A percentile compares a stretch with the other conserved stretches of the same genome.
Conservation (phyloP, 441 rosid species). For the Omphalea diandra region DNA sequence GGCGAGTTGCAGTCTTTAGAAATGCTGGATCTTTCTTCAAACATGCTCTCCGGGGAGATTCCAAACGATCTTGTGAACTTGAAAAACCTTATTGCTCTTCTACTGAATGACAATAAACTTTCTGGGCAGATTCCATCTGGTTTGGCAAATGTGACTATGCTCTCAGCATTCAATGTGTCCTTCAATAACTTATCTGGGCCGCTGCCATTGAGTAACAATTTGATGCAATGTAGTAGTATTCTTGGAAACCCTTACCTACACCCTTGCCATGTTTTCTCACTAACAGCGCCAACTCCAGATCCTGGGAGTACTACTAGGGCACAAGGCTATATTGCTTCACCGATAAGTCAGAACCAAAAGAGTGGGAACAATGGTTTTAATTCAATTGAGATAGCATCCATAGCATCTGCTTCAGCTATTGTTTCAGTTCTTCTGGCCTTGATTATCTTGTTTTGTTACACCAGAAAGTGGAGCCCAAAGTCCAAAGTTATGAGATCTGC, state of each 20-base stretch:
- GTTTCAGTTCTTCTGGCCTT: slow-evolving; percentile 41
- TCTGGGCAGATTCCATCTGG: slow-evolving; percentile 42
- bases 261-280: slow-evolving; percentile 37
- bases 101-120: slow-evolving; percentile 36
- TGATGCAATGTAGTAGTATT: slow-evolving; percentile 31
- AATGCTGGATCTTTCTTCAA: slow-evolving; percentile 47
- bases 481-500: slow-evolving; percentile 46
- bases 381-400: slow-evolving; percentile 45
- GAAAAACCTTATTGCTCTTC: slow-evolving; percentile 37
- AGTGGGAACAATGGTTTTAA: slow-evolving; percentile 24
- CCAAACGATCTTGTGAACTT: slow-evolving; percentile 32
- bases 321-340: slow-evolving; percentile 26
- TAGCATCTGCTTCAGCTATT: slow-evolving; percentile 40
- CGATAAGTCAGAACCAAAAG: slow-evolving; percentile 21
- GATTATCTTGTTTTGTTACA: slow-evolving; percentile 42
- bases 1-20: slow-evolving; percentile 35
- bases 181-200: slow-evolving; percentile 48
- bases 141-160: slow-evolving; percentile 29
- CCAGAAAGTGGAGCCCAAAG: slow-evolving; percentile 53
- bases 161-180: slow-evolving; percentile 41
- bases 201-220: slow-evolving; percentile 29
- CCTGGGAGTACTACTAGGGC: slow-evolving; percentile 26
- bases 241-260: slow-evolving; percentile 42
- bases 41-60: slow-evolving; percentile 41
- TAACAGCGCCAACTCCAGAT: slow-evolving; percentile 36